Evolutionary conservation across 768 basidiomycete genomes (phyloP).

Genomic region (Calocybe indica): DNA sequence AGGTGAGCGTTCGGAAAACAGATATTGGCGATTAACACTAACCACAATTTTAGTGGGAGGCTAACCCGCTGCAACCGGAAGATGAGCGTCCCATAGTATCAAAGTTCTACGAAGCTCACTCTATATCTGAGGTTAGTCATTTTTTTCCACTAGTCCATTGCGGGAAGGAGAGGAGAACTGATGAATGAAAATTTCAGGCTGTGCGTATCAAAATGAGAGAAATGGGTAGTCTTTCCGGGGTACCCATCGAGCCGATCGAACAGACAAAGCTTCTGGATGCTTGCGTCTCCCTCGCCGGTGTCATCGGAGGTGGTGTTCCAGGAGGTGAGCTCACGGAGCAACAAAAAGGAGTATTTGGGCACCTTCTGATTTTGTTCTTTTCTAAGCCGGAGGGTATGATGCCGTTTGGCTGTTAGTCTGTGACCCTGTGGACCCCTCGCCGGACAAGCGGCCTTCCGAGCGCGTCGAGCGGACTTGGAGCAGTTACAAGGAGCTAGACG

Average conservation of each 20-base stretch:
- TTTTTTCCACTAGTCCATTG: background rate
- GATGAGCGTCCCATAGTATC: slow-evolving; percentile 40
- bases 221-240: slow-evolving; percentile 73
- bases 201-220: slow-evolving; percentile 77
- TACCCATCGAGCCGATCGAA: slow-evolving; percentile 86
- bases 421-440: slow-evolving; percentile 42
- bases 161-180: no score
- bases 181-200: slow-evolving; percentile 31
- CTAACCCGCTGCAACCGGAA: slow-evolving; percentile 45
- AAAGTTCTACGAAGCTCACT: slow-evolving; percentile 53
- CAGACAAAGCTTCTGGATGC: slow-evolving; percentile 81
- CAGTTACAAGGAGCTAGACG: slow-evolving; percentile 51
- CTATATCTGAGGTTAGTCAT: slow-evolving; percentile 47
- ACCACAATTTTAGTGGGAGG: slow-evolving; percentile 43
- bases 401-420: slow-evolving; percentile 91
- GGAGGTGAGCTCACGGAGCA: slow-evolving; percentile 60
- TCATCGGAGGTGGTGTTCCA: slow-evolving; percentile 93
- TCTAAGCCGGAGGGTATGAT: slow-evolving; percentile 90
- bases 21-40: background rate
- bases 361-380: slow-evolving; percentile 1
- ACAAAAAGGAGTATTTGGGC: background rate
- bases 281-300: slow-evolving; percentile 73
- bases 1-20: slow-evolving; percentile 28
- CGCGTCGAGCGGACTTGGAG: slow-evolving; percentile 69
- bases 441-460: slow-evolving; percentile 43